Evolutionary conservation across 2,329 filamentous ascomycete species (phyloP).

Genomic region (Aspergillus sp.): DNA sequence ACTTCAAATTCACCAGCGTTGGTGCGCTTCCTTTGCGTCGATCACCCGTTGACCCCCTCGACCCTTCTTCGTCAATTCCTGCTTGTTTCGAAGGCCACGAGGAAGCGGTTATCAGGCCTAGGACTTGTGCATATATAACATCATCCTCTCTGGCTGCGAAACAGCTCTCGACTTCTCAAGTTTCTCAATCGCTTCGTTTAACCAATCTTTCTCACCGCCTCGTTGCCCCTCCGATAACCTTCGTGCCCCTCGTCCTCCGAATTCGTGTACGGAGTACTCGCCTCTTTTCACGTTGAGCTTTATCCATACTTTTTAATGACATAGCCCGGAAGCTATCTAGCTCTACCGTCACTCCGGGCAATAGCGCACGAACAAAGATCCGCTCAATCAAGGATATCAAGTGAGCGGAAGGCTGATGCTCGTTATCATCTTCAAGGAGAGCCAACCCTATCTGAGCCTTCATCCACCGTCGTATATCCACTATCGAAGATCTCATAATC

Average conservation of each 20-base stretch:
- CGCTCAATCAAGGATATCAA: neutral
- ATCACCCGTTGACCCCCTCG: neutral
- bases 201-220: constrained; percentile 6
- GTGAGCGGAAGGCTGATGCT: constrained; percentile 5
- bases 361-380: neutral
- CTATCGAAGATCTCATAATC: neutral
- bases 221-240: constrained; percentile 2
- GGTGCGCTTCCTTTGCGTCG: neutral
- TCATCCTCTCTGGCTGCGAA: neutral
- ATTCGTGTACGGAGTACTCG: neutral
- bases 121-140: constrained; percentile 3
- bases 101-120: neutral
- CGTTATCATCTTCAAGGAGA: constrained; percentile 5
- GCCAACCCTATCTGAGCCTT: neutral
- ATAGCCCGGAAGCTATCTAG: constrained; percentile 9
- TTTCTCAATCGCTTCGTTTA: constrained; percentile 3
- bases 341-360: neutral
- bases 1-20: neutral
- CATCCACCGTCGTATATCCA: neutral
- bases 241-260: constrained; percentile 2
- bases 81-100: neutral
- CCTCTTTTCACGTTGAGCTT: neutral
- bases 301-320: constrained; percentile 9
- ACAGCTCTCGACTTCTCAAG: neutral
- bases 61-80: neutral